Evolutionary conservation across 1,284 basidiomycete species (phyloP), one percentile per base, ranked within the genome.

Genomic region (Amylostereum areolatum): DNA sequence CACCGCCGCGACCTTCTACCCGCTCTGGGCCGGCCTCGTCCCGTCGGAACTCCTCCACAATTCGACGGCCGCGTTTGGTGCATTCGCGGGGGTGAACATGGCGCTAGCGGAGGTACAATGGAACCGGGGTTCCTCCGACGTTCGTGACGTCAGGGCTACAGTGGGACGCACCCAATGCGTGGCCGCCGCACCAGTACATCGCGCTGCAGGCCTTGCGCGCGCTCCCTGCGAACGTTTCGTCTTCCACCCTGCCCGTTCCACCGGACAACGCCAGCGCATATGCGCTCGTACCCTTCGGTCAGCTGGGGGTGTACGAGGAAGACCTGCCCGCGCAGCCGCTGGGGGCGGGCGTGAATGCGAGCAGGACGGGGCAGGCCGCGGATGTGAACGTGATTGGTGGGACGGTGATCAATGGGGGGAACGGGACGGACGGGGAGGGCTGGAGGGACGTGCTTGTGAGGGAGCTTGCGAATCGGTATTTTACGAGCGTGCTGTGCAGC

Each of bases 181-280:
- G 89, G 91, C 90, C 91, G 5, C 89, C 89, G n/a, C 89, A 92
- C 59, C 84, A 89, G 56, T 85, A 91, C 64, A 88, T 95, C 56
- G 72, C 82, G 11, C 77, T 96, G 47, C 74, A 87, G 55, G 92
- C 93, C 0, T 78, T 97, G 12, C 76, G 80, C 40, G 78, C 76
- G 8, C 66, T 93, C 6, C 90, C 90, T 0, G 61, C 76, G 4
- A 88, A 89, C 60, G 60, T 92, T 29, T 80, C 85, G 0, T 68
- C 64, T 4, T 71, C 69, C 3, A 31, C 75, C 4, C 63, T 83
- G 4, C 83, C 83, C 4, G 60, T 66, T 0, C 75, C 80, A 1
- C 59, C 68, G 1, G 57, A 63, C 8, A 72, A 74, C 31, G 67
- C 78, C 42, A 81, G 81, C 2, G 76, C 81, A 1, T 95, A 82